Conservation (phyloP, 2,329 filamentous ascomycete genomes). For the Lasiodiplodia gonubiensis region DNA sequence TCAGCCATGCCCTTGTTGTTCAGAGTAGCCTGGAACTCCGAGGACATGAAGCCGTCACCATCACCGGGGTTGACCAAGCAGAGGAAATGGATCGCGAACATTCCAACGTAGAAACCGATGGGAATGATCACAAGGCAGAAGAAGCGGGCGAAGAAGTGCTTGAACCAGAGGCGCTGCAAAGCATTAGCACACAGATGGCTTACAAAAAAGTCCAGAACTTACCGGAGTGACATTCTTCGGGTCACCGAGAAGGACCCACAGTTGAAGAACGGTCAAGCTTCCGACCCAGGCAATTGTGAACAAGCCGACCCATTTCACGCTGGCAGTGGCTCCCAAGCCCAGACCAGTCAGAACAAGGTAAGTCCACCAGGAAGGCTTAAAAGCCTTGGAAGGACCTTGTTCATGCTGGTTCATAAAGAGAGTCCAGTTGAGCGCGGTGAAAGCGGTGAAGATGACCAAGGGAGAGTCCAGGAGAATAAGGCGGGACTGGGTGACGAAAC, state of each 20-base stretch:
- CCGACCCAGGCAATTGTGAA: conserved; percentile 99
- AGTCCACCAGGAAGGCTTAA: conserved; percentile 94
- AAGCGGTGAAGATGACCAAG: conserved; percentile 88
- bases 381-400: conserved; percentile 85
- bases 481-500: conserved; percentile 90
- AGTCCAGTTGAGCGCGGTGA: conserved; percentile 87
- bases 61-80: conserved; percentile 94
- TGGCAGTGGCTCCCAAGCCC: conserved; percentile 85
- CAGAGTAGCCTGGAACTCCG: conserved; percentile 95
- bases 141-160: conserved; percentile 88
- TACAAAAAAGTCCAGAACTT: conserved; percentile 42
- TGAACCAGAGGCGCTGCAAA: conserved; percentile 76
- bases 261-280: conserved; percentile 83
- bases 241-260: conserved; percentile 95
- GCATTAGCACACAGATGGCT: not conserved
- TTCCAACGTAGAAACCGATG: conserved; percentile 86
- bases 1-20: conserved; percentile 97
- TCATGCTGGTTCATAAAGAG: conserved; percentile 98
- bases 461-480: conserved; percentile 96
- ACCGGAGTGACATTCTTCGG: conserved; percentile 80
- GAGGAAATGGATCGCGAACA: conserved; percentile 97
- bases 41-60: conserved; percentile 99
- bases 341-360: conserved; percentile 89
- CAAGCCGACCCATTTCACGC: conserved; percentile 98
- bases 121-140: conserved; percentile 95